These are phyloP conservation scores for Ophiosphaerella narmari DNA, from an alignment of 2,329 filamentous ascomycete genomes.

Conservation along the genomic window DNA sequence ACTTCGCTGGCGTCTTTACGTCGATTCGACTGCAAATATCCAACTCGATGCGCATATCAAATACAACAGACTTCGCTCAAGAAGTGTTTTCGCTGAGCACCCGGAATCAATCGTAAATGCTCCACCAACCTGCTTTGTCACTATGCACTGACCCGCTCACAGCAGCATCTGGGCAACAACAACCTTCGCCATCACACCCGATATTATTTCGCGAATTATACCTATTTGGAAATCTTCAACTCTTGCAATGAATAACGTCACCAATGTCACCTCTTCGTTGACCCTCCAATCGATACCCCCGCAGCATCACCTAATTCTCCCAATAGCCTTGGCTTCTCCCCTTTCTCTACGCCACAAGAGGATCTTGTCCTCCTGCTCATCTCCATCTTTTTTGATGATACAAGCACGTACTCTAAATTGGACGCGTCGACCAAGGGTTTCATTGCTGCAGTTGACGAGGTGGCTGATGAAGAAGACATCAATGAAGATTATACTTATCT, in stretches of 20 bases:
- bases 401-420: neutral
- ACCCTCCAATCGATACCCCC: too few relatives aligned
- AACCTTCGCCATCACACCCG: too few relatives aligned
- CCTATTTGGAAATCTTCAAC: too few relatives aligned
- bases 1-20: neutral
- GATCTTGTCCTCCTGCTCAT: too few relatives aligned
- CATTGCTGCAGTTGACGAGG: neutral
- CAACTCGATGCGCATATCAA: conserved; percentile 35
- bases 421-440: neutral
- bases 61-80: neutral
- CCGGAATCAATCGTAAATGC: neutral
- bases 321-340: too few relatives aligned
- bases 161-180: too few relatives aligned
- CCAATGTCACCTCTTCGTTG: too few relatives aligned
- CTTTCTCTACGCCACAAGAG: too few relatives aligned
- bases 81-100: neutral
- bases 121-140: neutral
- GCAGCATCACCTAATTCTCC: too few relatives aligned
- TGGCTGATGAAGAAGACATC: neutral
- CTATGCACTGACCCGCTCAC: neutral
- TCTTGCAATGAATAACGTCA: too few relatives aligned
- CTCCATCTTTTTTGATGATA: too few relatives aligned
- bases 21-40: neutral
- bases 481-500: conserved; percentile 14
- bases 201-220: too few relatives aligned